These are phyloP conservation scores for Wickerhamomyces alni DNA, from an alignment of 805 yeast species.

Conservation along the genomic window DNA sequence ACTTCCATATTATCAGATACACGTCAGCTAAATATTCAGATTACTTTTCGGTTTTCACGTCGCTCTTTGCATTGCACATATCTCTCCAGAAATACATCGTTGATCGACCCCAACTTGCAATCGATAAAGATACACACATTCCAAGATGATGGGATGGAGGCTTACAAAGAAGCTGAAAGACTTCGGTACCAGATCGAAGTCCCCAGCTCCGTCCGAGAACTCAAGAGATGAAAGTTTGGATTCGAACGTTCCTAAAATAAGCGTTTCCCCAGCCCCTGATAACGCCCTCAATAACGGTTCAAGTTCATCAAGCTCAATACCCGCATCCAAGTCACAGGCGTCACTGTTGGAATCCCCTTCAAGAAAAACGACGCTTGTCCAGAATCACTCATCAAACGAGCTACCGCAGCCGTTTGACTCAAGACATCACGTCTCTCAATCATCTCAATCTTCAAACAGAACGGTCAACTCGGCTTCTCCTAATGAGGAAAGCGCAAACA, in stretches of 20 bases:
- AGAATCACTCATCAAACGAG: background rate
- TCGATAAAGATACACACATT: no score
- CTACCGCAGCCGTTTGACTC: background rate
- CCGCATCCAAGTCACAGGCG: background rate
- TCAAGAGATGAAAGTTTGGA: constrained; percentile 6
- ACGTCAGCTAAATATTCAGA: no score
- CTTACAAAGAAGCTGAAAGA: constrained; percentile 34
- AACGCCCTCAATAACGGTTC: background rate
- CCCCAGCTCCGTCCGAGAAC: constrained; percentile 9
- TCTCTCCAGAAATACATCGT: no score
- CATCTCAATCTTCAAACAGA: constrained; percentile 2
- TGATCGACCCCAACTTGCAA: no score
- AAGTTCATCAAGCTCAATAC: background rate
- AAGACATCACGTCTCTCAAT: background rate
- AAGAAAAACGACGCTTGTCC: background rate
- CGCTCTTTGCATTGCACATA: no score
- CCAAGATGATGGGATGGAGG: constrained; percentile 32
- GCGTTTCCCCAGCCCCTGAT: background rate
- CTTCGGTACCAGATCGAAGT: constrained; percentile 18
- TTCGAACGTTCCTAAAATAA: constrained; percentile 1
- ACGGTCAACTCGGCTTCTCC: background rate
- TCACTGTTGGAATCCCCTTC: background rate
- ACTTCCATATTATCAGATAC: no score
- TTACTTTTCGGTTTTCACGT: no score
- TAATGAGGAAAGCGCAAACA: background rate